These are phyloP conservation scores for Inga laurina DNA, from an alignment of 306 rosid genomes.

Conservation along the genomic window DNA sequence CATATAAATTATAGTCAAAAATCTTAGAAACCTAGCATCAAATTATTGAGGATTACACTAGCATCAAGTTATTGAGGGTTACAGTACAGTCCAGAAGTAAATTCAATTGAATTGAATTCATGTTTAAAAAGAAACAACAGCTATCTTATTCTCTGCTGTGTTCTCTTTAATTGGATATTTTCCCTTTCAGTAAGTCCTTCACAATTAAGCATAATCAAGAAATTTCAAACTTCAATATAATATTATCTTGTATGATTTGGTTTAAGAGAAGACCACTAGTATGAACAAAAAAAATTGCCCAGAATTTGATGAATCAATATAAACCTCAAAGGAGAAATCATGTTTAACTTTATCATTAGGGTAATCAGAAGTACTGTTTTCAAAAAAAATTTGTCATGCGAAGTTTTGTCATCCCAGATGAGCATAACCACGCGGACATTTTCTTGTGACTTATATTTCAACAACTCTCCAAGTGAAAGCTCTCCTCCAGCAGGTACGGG, in stretches of 20 bases:
- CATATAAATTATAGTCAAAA: not conserved
- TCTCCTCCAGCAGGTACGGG: constrained; percentile 68
- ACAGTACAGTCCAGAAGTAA: not conserved
- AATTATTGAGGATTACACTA: not conserved
- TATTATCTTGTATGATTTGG: not conserved
- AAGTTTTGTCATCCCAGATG: constrained; percentile 80
- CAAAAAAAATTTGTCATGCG: constrained; percentile 69
- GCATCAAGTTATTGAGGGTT: not conserved
- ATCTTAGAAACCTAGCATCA: constrained; percentile 1
- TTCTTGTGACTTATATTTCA: constrained; percentile 79
- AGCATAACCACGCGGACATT: constrained; percentile 62
- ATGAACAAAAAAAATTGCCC: not conserved
- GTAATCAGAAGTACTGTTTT: constrained; percentile 56
- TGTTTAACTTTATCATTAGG: constrained; percentile 16
- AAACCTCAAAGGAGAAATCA: not conserved
- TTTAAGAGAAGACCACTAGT: not conserved
- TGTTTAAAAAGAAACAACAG: not conserved
- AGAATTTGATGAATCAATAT: constrained; percentile 27
- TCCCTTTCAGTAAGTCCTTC: constrained; percentile 17
- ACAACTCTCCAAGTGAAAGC: constrained; percentile 66
- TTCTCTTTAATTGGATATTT: not conserved
- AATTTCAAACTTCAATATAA: not conserved
- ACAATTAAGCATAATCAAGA: constrained; percentile 5
- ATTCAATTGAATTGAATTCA: constrained; percentile 11
- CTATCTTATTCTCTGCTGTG: not conserved